phyloP scores from a whole-genome alignment of 2,329 filamentous ascomycete species.

The Blastomyces percursus region DNA sequence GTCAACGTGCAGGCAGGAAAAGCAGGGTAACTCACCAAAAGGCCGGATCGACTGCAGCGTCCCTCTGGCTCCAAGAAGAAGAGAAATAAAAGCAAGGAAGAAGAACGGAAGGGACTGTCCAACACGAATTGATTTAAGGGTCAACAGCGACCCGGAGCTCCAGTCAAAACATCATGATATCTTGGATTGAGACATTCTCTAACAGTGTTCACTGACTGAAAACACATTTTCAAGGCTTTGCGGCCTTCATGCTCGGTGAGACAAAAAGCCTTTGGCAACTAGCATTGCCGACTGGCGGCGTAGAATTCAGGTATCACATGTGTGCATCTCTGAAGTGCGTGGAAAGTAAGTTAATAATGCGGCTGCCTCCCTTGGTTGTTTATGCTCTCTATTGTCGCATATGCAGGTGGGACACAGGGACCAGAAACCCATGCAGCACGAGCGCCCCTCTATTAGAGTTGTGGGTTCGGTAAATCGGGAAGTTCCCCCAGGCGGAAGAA shows the following conservation, averaged over 20 bases:
- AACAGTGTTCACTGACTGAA: not conserved
- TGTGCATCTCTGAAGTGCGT: not conserved
- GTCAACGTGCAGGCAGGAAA: not conserved
- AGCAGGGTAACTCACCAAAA: not conserved
- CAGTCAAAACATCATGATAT: not conserved
- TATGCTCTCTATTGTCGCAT: not conserved
- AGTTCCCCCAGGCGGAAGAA: not conserved
- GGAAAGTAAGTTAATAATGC: not conserved
- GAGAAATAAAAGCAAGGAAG: not conserved
- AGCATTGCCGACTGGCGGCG: not conserved
- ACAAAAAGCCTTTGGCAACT: not conserved
- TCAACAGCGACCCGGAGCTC: not conserved
- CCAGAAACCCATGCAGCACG: not conserved
- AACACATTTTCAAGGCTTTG: not conserved
- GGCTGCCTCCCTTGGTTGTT: not conserved
- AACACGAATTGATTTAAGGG: not conserved
- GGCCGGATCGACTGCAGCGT: not conserved
- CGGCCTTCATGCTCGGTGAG: not conserved
- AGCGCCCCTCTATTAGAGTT: not conserved
- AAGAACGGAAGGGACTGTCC: not conserved
- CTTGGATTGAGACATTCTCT: not conserved
- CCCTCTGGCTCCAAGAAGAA: not conserved
- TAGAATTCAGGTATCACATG: not conserved
- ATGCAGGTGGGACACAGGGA: not conserved
- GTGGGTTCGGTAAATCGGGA: not conserved